Evolutionary conservation across 345 rosid genomes (phyloP).

Genomic region (Nephelium lappaceum): DNA sequence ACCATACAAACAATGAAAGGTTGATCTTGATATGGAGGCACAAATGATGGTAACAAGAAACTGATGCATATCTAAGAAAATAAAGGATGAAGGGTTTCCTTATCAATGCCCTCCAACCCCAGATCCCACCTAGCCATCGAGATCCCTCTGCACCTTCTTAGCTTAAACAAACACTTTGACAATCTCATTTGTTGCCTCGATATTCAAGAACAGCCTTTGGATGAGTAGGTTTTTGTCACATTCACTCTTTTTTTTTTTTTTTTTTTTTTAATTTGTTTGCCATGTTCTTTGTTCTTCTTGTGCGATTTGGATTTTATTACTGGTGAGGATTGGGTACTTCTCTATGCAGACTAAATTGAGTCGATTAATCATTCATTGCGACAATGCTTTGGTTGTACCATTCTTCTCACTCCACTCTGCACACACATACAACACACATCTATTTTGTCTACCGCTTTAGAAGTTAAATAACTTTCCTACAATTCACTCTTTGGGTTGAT

Average conservation of each 20-base stretch:
- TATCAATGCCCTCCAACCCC: no score
- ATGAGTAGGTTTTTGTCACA: slow-evolving; percentile 16
- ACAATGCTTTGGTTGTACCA: not conserved
- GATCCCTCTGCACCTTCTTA: no score
- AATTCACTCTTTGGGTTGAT: not conserved
- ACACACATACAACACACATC: not conserved
- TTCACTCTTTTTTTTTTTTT: not conserved
- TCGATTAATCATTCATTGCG: not conserved
- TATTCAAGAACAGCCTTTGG: no score
- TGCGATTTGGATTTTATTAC: not conserved
- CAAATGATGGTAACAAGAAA: no score
- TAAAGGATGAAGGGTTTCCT: no score
- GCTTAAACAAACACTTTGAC: no score
- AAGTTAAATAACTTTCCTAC: not conserved
- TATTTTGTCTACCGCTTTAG: not conserved
- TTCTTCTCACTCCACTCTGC: not conserved
- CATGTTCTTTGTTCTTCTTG: not conserved
- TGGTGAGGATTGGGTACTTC: not conserved
- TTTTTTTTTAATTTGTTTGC: not conserved
- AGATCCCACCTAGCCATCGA: no score
- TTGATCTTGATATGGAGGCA: no score
- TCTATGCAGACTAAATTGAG: slow-evolving; percentile 1
- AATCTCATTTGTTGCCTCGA: no score
- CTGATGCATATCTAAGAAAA: no score
- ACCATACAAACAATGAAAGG: no score